Base-by-base conservation (phyloP, 495 filamentous ascomycete genomes). In the Cairneyella variabilis region DNA sequence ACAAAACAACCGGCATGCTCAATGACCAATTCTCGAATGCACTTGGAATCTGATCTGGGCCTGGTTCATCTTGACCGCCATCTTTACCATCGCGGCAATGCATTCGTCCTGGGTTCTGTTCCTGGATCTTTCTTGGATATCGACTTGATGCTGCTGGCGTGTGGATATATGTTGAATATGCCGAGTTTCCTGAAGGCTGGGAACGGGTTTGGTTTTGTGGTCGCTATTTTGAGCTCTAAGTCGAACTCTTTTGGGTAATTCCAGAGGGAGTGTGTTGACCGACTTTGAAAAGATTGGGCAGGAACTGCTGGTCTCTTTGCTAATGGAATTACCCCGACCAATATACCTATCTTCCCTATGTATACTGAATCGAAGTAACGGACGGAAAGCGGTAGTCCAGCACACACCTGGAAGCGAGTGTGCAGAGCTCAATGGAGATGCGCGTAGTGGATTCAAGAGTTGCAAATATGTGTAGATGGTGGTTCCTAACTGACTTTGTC, bases 61-160 rank as follows among this genome's bases (percentile, higher is more conserved):
- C 17, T 71, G 69, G 67, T 67, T 72, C 49, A 69, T 72, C 45
- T 41, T 72, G n/a, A 68, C 57, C 5, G 52, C 62, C 37, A 67
- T 72, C 38, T 69, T 70, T 48, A 66, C 65, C n/a, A 51, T 72
- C 21, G 68, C 62, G 18, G 64, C 68, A 18, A 57, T 63, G 47
- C 60, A 64, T 27, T 60, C 51, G 37, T 61, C 61, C 21, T 70
- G 58, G 58, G 56, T 63, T 2, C 44, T 71, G 14, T 59, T 69
- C 32, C 36, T 58, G 12, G 60, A 61, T 36, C 53, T 71, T 44
- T 64, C 36, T 42, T 64, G 18, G 61, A 64, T 45, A 32, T 73
- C 4, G 63, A 64, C 12, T 36, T 66, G 2, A 28, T 67, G 27
- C 52, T 71, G 21, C 54, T 65, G 5, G 60, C 71, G 23, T 47